A percentile compares a stretch with the other conserved stretches of the same genome.
Evolutionary conservation across 352 stramenopile species (phyloP).

Genomic region (Thraustochytrium striatum): DNA sequence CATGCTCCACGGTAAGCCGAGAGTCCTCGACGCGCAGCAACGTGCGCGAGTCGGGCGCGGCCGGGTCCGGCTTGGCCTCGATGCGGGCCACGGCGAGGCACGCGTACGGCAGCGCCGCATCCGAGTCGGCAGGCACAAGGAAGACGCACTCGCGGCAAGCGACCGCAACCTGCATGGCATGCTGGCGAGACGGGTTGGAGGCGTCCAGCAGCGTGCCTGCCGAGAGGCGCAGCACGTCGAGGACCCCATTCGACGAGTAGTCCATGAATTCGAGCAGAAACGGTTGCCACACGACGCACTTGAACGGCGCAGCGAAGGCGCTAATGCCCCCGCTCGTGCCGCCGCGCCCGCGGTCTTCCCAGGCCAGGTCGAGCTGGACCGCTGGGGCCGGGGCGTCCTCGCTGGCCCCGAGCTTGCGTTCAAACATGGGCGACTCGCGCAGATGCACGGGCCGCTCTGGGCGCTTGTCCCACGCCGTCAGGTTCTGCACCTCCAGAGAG

Average conservation of each 20-base stretch:
- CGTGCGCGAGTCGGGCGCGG: not conserved
- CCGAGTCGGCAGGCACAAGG: not conserved
- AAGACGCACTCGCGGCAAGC: not conserved
- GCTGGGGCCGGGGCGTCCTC: too few relatives aligned
- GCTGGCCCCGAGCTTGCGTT: too few relatives aligned
- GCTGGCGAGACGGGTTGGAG: not conserved
- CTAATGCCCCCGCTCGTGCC: too few relatives aligned
- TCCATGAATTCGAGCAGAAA: conserved; percentile 20
- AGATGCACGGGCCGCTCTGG: too few relatives aligned
- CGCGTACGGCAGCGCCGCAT: not conserved
- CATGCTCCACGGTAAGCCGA: too few relatives aligned
- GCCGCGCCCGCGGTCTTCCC: too few relatives aligned
- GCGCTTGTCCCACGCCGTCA: too few relatives aligned
- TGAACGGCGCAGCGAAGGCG: too few relatives aligned
- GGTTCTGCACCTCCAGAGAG: too few relatives aligned
- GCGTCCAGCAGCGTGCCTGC: not conserved
- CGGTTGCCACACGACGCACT: conserved; percentile 15
- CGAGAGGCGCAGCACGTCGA: conserved; percentile 17
- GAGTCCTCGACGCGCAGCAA: too few relatives aligned
- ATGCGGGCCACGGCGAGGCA: not conserved
- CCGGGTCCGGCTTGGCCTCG: not conserved
- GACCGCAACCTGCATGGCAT: not conserved
- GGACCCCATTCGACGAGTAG: conserved; percentile 14
- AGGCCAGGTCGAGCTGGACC: too few relatives aligned
- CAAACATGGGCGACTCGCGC: too few relatives aligned